Evolutionary conservation across 805 yeast genomes (phyloP), one percentile per base, ranked within the genome.

Genomic region (Saccharomycopsis sp.): DNA sequence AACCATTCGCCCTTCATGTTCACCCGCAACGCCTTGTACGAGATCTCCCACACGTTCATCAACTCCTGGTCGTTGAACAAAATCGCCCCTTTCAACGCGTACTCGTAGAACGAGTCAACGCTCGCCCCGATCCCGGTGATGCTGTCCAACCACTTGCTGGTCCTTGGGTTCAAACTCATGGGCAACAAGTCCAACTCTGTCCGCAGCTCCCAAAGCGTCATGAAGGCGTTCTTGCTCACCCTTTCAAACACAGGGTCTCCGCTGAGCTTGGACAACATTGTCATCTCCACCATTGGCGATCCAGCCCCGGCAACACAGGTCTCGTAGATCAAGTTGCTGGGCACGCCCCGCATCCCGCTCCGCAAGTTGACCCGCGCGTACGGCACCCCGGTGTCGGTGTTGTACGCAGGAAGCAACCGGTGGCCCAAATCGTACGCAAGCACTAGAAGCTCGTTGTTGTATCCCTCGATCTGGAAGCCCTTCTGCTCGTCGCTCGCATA

Each of bases 241-340:
- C 63, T 58, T 50, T 79, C 92, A 57, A 83, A 89, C 27, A 72
- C 65, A 2, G 72, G 65, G 54, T 88, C 89, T 3, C 81, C 80
- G 0, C 95, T 82, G 18, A 89, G 64, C 37, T 74, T 61, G 1
- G 94, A 83, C 21, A 88, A 62, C 29, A 88, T 59, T 0, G 88
- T 73, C 55, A 89, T 73, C 59, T 88, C 97, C 29, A 88, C 63
- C 46, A 86, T 68, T 2, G 94, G 83, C 1, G 88, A 76, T 0
- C 87, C 80, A 13, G 88, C 89, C 2, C 96, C 96, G 0, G 96
- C 81, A 0, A 87, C 73, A 55, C 95, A 87, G 5, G 87, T 87
- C 46, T 84, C 94, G 9, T 63, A 49, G 38, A 72, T 68, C 4
- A 73, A 46, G 1, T 55, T 52, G 5, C 57, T 45, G 0, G 81